Evolutionary conservation across 192 early-diverging fungal genomes (phyloP).

Genomic region (Geranomyces variabilis): DNA sequence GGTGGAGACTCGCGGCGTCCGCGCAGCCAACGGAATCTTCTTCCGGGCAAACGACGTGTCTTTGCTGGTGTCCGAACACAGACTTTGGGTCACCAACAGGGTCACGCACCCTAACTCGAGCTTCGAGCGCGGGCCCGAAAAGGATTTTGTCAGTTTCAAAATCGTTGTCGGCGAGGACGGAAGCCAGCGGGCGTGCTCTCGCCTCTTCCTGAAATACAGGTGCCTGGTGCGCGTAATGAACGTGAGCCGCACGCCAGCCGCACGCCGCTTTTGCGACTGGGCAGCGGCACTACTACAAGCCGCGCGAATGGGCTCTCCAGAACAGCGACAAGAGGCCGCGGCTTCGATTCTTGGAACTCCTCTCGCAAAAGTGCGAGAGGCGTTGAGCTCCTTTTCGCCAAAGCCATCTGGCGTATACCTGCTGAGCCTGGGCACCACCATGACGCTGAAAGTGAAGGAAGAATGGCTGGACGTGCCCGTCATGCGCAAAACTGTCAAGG

Average conservation of each 20-base stretch:
- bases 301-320: neutral
- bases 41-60: neutral
- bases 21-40: slow-evolving; percentile 1
- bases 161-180: too few species aligned
- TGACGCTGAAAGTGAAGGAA: neutral
- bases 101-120: too few species aligned
- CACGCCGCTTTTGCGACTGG: neutral
- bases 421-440: neutral
- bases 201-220: slow-evolving; percentile 3
- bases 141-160: too few species aligned
- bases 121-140: too few species aligned
- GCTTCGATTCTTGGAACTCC: neutral
- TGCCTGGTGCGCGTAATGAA: neutral
- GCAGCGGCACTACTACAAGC: slow-evolving; percentile 7
- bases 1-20: slow-evolving; percentile 2
- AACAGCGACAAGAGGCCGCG: slow-evolving; percentile 1
- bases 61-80: too few species aligned
- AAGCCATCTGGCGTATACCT: slow-evolving; percentile 11
- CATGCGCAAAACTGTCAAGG: too few species aligned
- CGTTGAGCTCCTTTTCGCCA: neutral
- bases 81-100: too few species aligned
- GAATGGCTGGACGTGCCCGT: too few species aligned
- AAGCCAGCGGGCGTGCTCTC: too few species aligned
- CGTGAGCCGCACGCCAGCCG: neutral
- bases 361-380: neutral